These are phyloP conservation scores for Coemansia sp. DNA, from an alignment of 192 early-diverging fungal genomes.

Conservation along the genomic window DNA sequence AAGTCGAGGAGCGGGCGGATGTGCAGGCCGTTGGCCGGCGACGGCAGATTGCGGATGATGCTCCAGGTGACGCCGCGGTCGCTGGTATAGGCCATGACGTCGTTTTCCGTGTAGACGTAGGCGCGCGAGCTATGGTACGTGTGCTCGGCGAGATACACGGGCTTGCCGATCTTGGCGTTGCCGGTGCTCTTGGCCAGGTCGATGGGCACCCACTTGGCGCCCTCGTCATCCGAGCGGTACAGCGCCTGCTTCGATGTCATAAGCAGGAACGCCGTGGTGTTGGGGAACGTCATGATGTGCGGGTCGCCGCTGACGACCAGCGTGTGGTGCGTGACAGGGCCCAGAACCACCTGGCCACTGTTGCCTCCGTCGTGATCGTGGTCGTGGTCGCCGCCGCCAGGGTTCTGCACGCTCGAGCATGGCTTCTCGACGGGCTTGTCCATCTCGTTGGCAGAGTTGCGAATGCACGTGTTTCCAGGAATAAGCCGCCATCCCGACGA, in stretches of 20 bases:
- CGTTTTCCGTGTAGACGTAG: slow-evolving; percentile 60
- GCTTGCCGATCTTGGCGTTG: slow-evolving; percentile 27
- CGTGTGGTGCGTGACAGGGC: slow-evolving; percentile 32
- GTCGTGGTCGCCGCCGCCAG: slow-evolving; percentile 20
- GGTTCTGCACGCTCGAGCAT: slow-evolving; percentile 48
- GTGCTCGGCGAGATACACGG: slow-evolving; percentile 64
- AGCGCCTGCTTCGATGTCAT: slow-evolving; percentile 59
- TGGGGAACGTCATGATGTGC: slow-evolving; percentile 64
- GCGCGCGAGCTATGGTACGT: slow-evolving; percentile 64
- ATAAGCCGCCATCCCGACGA: slow-evolving; percentile 79
- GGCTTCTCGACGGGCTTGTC: slow-evolving; percentile 60
- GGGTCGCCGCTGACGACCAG: slow-evolving; percentile 50
- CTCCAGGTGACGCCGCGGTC: slow-evolving; percentile 61
- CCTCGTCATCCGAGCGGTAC: slow-evolving; percentile 71
- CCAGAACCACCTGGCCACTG: slow-evolving; percentile 11
- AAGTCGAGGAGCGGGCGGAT: slow-evolving; percentile 77
- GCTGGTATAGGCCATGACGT: slow-evolving; percentile 50
- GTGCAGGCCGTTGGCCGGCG: slow-evolving; percentile 63
- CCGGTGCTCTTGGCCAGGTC: slow-evolving; percentile 40
- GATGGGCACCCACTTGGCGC: slow-evolving; percentile 62
- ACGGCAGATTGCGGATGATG: slow-evolving; percentile 52
- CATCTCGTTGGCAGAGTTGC: slow-evolving; percentile 40
- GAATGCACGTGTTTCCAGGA: slow-evolving; percentile 77
- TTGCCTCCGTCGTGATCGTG: slow-evolving; percentile 2
- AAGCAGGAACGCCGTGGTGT: slow-evolving; percentile 61